Base-by-base conservation (phyloP, 2,329 filamentous ascomycete genomes). In the Aspergillus udagawae region DNA sequence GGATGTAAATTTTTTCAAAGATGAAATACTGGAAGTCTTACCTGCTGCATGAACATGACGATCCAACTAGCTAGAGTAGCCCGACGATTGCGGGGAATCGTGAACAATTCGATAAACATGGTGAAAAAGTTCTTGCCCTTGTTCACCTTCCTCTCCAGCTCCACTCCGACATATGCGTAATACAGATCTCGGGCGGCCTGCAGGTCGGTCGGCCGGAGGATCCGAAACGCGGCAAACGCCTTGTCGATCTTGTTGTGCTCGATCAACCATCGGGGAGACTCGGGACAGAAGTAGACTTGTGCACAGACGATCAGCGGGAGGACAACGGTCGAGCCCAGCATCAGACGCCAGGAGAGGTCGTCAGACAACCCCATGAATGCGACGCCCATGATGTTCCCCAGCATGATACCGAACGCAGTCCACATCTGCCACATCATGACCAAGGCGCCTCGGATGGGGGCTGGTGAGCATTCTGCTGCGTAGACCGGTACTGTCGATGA, bases 381-480 rank as follows among this genome's bases (percentile, higher is more conserved):
- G 27, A 88, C 74, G 64, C 86, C 84, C 50, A 80, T 83, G 6
- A 79, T 80, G 67, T 82, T 88, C 14, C 85, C 85, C 17, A 75
- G 73, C 80, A 81, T 77, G 57, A 80, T 80, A 9, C 79, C 79
- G 56, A 80, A 79, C 0, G 76, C 79, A 2, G 75, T 77, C 74
- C 75, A 82, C 74, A 80, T 79, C 74, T 92, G 87, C 89, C 90
- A 93, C 60, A 86, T 86, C 89, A 93, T 93, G 61, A 92, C 89
- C 20, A 94, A 79, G 7, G 87, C 89, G 61, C 89, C 88, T 68
- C 89, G 84, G 54, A 91, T 86, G 4, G 75, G 72, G 1, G 88
- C 85, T 0, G 89, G 89, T 0, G 86, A 83, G 57, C 85, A 89
- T 71, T 92, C 89, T 1, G 89, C 89, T 0, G 88, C 86, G 65